Conservation (phyloP, 768 basidiomycete genomes). For the Collybia mongolica region DNA sequence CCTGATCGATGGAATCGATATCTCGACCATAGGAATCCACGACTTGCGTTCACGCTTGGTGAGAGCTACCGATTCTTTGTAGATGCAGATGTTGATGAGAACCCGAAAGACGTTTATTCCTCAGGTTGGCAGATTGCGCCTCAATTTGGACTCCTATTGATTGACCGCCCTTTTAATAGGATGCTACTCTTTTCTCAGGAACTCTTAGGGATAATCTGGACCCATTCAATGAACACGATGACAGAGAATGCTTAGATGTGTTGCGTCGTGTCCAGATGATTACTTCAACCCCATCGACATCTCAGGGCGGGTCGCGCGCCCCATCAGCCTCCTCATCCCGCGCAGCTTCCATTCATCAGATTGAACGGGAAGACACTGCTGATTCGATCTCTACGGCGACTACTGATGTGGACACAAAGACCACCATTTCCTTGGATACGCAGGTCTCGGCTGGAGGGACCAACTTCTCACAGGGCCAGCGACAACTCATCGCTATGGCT, state of each 20-base stretch:
- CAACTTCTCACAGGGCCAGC: conserved; percentile 92
- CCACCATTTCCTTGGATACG: conserved; percentile 64
- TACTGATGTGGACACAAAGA: conserved; percentile 59
- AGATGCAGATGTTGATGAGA: conserved; percentile 3
- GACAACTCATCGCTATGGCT: conserved; percentile 87
- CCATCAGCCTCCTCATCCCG: conserved; percentile 48
- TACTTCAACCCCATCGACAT: conserved; percentile 43
- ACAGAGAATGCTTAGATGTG: conserved; percentile 78
- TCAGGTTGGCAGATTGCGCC: conserved; percentile 34
- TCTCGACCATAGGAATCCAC: conserved; percentile 79
- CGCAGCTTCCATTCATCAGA: conserved; percentile 36
- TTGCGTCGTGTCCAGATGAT: conserved; percentile 81
- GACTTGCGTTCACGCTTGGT: conserved; percentile 78
- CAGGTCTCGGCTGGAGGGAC: conserved; percentile 83
- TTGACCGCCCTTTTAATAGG: conserved; percentile 26
- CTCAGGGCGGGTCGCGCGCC: conserved; percentile 49
- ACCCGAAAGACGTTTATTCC: conserved; percentile 72
- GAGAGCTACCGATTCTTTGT: conserved; percentile 18
- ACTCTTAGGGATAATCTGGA: conserved; percentile 75
- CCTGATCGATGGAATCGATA: conserved; percentile 85
- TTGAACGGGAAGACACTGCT: conserved; percentile 36
- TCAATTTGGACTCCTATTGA: not conserved
- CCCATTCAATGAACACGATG: conserved; percentile 79
- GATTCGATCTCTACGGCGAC: conserved; percentile 40
- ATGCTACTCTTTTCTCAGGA: conserved; percentile 79